Base-by-base conservation (phyloP, 106 monocot species). In the Dendrobium officinale region DNA sequence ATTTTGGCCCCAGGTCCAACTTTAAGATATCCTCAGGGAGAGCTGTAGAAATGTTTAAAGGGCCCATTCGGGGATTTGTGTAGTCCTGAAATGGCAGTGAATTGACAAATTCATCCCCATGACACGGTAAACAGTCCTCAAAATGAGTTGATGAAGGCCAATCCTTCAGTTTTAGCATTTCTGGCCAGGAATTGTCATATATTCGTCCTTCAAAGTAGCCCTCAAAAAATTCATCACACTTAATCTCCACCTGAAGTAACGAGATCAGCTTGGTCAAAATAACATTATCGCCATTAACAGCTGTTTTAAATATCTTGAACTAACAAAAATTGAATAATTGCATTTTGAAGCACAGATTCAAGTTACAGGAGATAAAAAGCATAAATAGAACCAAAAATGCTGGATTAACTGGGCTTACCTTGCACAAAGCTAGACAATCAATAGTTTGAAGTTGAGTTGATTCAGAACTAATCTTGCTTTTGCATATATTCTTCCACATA, bases 81-180 rank as follows among this genome's bases (percentile, higher is more conserved):
- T 94, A 94, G 6, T 79, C 80, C 77, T 83, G 79, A 75, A 95
- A 95, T 15, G 95, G 95, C 47, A 95, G 79, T 18, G 86, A 77
- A 37, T 27, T 75, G 9, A 92, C 90, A 40, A 84, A 95, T 55
- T 87, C 87, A 82, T 44, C 72, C 40, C 85, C 85, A 78, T 95
- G 95, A 20, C 11, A 55, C 73, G 95, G 95, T 67, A 92, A 81
- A 77, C 82, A 54, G 15, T 95, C 85, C 47, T 95, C 92, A 87
- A 95, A 92, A 55, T 80, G 75, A 27, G 87, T 59, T 66, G 88
- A 80, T 9, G 92, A 78, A 26, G 94, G 94, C 92, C 94, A 94
- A 82, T 94, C 92, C 79, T 92, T 94, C 33, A 94, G 41, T 81
- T 95, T 95, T 27, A 95, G 90, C 95, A 95, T 92, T 75, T 77